Conservation (phyloP, 2,329 filamentous ascomycete species). For the Sporothrix dimorphospora region DNA sequence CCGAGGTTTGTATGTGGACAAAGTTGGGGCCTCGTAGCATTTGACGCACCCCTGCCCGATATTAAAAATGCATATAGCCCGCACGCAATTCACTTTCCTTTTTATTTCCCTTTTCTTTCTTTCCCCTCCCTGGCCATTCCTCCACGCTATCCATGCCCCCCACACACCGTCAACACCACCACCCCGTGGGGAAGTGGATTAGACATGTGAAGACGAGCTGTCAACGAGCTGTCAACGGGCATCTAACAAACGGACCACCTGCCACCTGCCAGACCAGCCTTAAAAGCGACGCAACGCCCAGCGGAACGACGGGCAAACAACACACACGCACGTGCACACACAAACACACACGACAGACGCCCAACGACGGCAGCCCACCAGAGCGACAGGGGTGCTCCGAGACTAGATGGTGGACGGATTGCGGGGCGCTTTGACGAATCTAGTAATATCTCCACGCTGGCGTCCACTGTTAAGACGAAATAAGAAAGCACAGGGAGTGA, state of each 20-base stretch:
- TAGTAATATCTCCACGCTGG: conserved; percentile 8
- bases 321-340: neutral
- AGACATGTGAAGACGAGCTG: conserved; percentile 6
- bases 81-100: neutral
- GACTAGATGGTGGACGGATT: neutral
- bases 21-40: neutral
- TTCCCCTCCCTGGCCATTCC: neutral
- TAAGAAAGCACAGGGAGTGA: neutral
- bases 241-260: too few species aligned
- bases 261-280: neutral
- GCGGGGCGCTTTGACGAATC: conserved; percentile 7
- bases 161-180: neutral
- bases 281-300: neutral
- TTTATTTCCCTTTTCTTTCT: neutral
- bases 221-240: neutral
- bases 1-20: neutral
- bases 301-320: neutral
- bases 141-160: neutral
- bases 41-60: neutral
- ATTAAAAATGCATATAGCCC: neutral
- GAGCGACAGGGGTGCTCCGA: neutral
- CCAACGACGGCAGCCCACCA: neutral
- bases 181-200: conserved; percentile 13
- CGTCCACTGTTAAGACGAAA: neutral
- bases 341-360: neutral